Percentiles rank a stretch among this genome's conserved stretches.
Conservation (phyloP, 495 filamentous ascomycete genomes). For the Annulohypoxylon stygium region DNA sequence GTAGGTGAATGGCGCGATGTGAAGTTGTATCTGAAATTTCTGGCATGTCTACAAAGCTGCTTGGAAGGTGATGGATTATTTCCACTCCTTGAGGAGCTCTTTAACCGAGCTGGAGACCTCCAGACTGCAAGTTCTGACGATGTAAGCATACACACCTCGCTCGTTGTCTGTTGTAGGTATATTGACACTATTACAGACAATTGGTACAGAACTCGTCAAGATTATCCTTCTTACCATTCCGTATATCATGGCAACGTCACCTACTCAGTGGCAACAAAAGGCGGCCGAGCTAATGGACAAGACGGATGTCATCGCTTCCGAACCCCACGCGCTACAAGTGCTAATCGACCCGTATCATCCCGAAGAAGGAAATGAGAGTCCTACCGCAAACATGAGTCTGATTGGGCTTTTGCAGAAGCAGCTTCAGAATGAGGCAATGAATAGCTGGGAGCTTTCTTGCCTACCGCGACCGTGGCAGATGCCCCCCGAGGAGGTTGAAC, state of each 20-base stretch:
- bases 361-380: constrained; percentile 57
- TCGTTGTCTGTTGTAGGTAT: constrained; percentile 5
- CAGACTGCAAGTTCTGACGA: constrained; percentile 93
- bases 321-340: constrained; percentile 83
- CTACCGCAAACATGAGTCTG: constrained; percentile 67
- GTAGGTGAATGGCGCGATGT: constrained; percentile 87
- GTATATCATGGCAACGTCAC: constrained; percentile 83
- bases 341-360: constrained; percentile 85
- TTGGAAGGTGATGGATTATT: constrained; percentile 90
- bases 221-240: constrained; percentile 94
- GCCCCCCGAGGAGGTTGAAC: constrained; percentile 62
- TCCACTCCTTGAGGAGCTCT: constrained; percentile 84
- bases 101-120: constrained; percentile 84
- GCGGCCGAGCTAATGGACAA: constrained; percentile 86
- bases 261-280: constrained; percentile 72
- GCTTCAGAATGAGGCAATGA: constrained; percentile 76
- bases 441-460: constrained; percentile 80
- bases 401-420: constrained; percentile 88
- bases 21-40: constrained; percentile 88
- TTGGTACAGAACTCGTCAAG: constrained; percentile 93
- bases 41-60: constrained; percentile 83
- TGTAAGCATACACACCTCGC: constrained; percentile 65
- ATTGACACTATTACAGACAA: constrained; percentile 61
- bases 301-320: constrained; percentile 89
- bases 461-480: constrained; percentile 87